phyloP scores from a whole-genome alignment of 352 stramenopile genomes.

The Ophiocytium majus region DNA sequence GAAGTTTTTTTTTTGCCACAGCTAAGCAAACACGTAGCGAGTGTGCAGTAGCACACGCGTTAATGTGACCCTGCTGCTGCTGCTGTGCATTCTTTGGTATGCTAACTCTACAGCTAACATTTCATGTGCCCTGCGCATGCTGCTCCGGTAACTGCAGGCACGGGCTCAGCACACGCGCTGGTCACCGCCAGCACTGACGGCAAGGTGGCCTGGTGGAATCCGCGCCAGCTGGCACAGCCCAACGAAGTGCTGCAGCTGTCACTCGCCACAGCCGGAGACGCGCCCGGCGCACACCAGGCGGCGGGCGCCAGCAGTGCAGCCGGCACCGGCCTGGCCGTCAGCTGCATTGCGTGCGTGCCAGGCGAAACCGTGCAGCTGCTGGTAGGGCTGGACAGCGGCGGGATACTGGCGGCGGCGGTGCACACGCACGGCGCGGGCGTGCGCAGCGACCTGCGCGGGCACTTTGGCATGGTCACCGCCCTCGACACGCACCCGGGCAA shows the following conservation, averaged over 20 bases:
- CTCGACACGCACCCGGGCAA: slow-evolving; percentile 44
- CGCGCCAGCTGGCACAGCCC: slow-evolving; percentile 44
- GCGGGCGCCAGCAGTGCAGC: not conserved
- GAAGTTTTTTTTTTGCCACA: too few relatives aligned
- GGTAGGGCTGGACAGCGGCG: slow-evolving; percentile 9
- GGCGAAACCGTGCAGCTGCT: slow-evolving; percentile 16
- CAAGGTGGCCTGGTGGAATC: slow-evolving; percentile 48
- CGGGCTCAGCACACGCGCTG: slow-evolving; percentile 38
- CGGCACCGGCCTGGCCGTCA: not conserved
- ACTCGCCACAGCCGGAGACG: not conserved
- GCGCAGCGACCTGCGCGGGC: slow-evolving; percentile 33
- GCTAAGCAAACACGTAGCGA: too few relatives aligned
- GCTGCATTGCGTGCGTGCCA: slow-evolving; percentile 21
- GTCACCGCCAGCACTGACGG: slow-evolving; percentile 55
- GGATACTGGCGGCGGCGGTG: not conserved
- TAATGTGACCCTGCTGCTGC: too few relatives aligned
- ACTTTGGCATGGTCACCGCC: slow-evolving; percentile 52
- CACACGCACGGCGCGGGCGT: slow-evolving; percentile 6
- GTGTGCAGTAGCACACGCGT: too few relatives aligned
- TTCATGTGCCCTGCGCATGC: too few relatives aligned
- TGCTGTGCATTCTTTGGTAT: too few relatives aligned
- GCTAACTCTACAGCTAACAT: too few relatives aligned
- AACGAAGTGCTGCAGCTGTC: slow-evolving; percentile 31
- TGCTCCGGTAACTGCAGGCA: slow-evolving; percentile 42
- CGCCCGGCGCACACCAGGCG: not conserved